Evolutionary conservation across 805 yeast species (phyloP).

Genomic region (Metschnikowia matae): DNA sequence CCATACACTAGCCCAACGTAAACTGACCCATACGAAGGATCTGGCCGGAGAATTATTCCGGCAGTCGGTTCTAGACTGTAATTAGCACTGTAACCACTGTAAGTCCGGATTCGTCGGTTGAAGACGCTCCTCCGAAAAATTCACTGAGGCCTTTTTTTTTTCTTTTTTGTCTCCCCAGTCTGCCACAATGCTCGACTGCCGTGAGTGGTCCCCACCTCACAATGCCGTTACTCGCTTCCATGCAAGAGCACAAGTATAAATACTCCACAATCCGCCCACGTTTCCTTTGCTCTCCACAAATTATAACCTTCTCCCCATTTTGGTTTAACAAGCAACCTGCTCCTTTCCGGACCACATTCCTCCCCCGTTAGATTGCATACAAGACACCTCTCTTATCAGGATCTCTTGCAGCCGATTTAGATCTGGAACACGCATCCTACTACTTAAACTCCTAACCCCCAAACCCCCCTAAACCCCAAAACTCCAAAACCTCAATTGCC

Average conservation of each 20-base stretch:
- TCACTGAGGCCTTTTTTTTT: background rate
- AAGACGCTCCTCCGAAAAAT: background rate
- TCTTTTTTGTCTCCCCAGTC: background rate
- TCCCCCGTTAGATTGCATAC: background rate
- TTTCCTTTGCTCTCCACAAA: background rate
- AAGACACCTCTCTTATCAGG: slow-evolving; percentile 1
- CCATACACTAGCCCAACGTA: too few relatives aligned
- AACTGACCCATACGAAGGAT: too few relatives aligned
- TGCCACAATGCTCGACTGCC: slow-evolving; percentile 6
- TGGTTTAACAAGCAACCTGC: background rate
- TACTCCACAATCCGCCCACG: background rate
- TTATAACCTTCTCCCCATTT: background rate
- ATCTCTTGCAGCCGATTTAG: slow-evolving; percentile 1
- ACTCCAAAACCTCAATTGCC: background rate
- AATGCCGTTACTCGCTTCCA: slow-evolving; percentile 1
- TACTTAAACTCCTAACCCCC: background rate
- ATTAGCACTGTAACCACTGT: too few relatives aligned
- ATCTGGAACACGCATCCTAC: background rate
- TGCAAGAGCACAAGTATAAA: slow-evolving; percentile 2
- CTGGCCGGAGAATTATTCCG: too few relatives aligned
- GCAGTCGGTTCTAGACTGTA: too few relatives aligned
- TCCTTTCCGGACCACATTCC: background rate
- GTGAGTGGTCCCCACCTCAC: slow-evolving; percentile 2
- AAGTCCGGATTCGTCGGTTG: too few relatives aligned
- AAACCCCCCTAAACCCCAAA: background rate